Conservation (phyloP, 768 basidiomycete genomes). For the Clavulina sp. region DNA sequence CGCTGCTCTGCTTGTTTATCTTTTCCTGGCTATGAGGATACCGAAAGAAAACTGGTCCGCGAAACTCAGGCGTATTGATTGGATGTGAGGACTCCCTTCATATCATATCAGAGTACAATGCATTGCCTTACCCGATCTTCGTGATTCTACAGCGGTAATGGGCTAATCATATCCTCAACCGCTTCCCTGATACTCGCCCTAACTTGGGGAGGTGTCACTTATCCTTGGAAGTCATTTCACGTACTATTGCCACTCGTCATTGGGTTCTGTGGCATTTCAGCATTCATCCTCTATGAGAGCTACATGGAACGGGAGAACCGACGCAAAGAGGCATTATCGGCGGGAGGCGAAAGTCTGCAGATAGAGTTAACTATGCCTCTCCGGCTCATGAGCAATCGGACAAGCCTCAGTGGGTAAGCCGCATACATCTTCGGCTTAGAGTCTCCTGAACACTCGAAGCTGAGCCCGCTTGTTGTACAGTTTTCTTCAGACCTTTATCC, state of each 20-base stretch:
- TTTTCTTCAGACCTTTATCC: neutral
- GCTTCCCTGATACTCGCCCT: constrained; percentile 23
- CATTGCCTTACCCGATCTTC: no score
- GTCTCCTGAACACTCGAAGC: no score
- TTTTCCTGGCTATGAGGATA: constrained; percentile 21
- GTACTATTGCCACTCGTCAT: constrained; percentile 28
- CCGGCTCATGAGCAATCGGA: constrained; percentile 19
- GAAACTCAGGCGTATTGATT: constrained; percentile 24
- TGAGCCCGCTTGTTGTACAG: constrained; percentile 7
- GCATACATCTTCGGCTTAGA: constrained; percentile 14
- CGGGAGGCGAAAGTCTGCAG: no score
- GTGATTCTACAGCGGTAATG: no score
- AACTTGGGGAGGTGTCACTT: constrained; percentile 27
- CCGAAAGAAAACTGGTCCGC: constrained; percentile 19
- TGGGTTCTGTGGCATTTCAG: constrained; percentile 20
- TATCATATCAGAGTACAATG: no score
- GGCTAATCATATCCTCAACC: constrained; percentile 16
- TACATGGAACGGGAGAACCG: no score
- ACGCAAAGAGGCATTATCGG: no score
- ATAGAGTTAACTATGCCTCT: constrained; percentile 17
- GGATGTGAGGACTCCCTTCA: no score
- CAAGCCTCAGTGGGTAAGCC: constrained; percentile 17
- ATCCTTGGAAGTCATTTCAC: constrained; percentile 24
- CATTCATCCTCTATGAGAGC: constrained; percentile 5
- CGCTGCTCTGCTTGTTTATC: constrained; percentile 16